A percentile compares a stretch with the other conserved stretches of the same genome.
phyloP scores from a whole-genome alignment of 1,139 yeast species.

The Suhomyces maxii region DNA sequence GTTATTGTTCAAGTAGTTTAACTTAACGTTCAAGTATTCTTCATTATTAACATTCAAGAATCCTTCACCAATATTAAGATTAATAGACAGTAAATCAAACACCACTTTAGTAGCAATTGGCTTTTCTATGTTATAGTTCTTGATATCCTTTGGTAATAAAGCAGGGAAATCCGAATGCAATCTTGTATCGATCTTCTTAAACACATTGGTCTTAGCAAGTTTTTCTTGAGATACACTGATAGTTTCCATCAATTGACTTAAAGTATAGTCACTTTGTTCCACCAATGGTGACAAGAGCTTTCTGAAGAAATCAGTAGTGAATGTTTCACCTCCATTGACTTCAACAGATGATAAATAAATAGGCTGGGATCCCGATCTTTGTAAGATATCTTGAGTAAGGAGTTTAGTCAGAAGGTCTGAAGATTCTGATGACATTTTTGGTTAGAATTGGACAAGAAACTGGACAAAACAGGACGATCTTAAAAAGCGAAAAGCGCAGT shows the following conservation, averaged over 20 bases:
- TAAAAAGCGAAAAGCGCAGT: too few relatives aligned
- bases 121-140: slow-evolving; percentile 35
- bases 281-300: slow-evolving; percentile 49
- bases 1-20: slow-evolving; percentile 45
- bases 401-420: slow-evolving; percentile 27
- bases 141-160: slow-evolving; percentile 25
- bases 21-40: slow-evolving; percentile 39
- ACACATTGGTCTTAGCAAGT: slow-evolving; percentile 45
- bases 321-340: slow-evolving; percentile 50
- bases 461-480: too few relatives aligned
- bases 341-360: slow-evolving; percentile 47
- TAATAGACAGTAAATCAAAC: slow-evolving; percentile 35
- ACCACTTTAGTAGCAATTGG: slow-evolving; percentile 41
- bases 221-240: slow-evolving; percentile 29
- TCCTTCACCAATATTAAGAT: slow-evolving; percentile 38
- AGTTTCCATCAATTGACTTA: slow-evolving; percentile 37
- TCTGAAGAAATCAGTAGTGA: slow-evolving; percentile 46
- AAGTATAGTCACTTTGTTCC: slow-evolving; percentile 45
- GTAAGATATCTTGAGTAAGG: slow-evolving; percentile 34
- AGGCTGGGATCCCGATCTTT: slow-evolving; percentile 39
- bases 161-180: slow-evolving; percentile 35
- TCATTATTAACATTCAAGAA: slow-evolving; percentile 41
- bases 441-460: not conserved
- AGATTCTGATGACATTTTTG: slow-evolving; percentile 3
- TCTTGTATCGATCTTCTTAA: slow-evolving; percentile 35